phyloP scores from a whole-genome alignment of 1,284 basidiomycete genomes.

The Xerocomus amazonicus region DNA sequence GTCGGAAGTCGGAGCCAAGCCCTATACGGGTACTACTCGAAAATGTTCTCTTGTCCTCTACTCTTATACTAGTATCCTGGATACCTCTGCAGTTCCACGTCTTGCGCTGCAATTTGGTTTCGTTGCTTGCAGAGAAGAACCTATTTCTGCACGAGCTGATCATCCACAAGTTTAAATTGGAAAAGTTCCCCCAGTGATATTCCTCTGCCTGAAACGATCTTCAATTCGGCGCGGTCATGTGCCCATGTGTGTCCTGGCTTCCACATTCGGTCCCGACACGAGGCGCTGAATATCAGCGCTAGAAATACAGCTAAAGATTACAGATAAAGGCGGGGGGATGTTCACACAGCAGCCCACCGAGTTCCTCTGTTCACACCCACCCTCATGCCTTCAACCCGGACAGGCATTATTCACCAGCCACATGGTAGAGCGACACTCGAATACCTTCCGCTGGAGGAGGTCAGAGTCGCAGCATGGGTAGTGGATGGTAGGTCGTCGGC shows the following conservation, averaged over 20 bases:
- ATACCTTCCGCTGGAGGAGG: conserved; percentile 43
- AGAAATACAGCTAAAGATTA: conserved; percentile 6
- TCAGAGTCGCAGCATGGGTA: conserved; percentile 39
- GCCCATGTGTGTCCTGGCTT: background rate
- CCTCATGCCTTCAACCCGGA: conserved; percentile 15
- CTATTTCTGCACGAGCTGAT: too few relatives aligned
- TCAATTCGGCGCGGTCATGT: background rate
- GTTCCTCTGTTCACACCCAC: background rate
- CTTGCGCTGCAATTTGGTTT: too few relatives aligned
- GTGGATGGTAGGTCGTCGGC: conserved; percentile 41
- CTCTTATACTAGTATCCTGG: too few relatives aligned
- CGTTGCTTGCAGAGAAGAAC: too few relatives aligned
- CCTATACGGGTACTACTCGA: too few relatives aligned
- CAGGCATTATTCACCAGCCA: conserved; percentile 40
- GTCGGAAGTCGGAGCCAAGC: too few relatives aligned
- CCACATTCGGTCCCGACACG: conserved; percentile 6
- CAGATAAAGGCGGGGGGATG: conserved; percentile 14
- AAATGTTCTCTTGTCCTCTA: too few relatives aligned
- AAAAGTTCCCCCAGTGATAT: too few relatives aligned
- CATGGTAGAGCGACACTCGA: conserved; percentile 21
- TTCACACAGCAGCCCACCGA: conserved; percentile 4
- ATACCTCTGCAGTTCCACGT: too few relatives aligned
- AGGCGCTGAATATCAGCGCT: conserved; percentile 1
- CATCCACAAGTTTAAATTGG: too few relatives aligned
- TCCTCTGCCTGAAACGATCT: too few relatives aligned